Evolutionary conservation across 768 basidiomycete genomes (phyloP).

Genomic region (Boletus vermiculosoides): DNA sequence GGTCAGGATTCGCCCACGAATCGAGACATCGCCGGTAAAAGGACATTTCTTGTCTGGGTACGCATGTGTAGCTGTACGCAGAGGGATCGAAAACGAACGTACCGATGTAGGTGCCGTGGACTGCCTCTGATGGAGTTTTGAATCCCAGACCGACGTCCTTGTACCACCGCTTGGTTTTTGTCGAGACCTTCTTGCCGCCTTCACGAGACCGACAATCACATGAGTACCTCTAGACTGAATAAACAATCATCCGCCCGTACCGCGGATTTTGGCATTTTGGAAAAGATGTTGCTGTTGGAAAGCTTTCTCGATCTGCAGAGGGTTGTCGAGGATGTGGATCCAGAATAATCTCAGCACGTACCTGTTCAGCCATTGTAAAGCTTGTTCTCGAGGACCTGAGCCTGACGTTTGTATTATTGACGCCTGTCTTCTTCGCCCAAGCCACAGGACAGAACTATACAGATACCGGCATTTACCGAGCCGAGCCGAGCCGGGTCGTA

Average conservation of each 20-base stretch:
- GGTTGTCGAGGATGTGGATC: not conserved
- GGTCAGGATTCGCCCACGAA: conserved; percentile 97
- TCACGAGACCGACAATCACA: conserved; percentile 13
- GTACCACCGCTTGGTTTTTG: conserved; percentile 98
- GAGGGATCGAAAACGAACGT: conserved; percentile 33
- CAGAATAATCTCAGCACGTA: conserved; percentile 27
- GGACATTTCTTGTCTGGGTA: conserved; percentile 97
- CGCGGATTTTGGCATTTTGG: conserved; percentile 93
- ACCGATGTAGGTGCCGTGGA: conserved; percentile 96
- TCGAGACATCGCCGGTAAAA: conserved; percentile 94
- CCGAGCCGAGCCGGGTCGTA: too few relatives aligned
- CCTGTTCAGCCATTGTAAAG: conserved; percentile 60
- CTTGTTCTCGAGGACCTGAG: conserved; percentile 10
- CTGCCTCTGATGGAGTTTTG: conserved; percentile 95
- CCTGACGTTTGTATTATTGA: not conserved
- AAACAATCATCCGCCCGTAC: conserved; percentile 49
- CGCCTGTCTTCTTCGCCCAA: conserved; percentile 20
- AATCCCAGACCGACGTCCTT: conserved; percentile 97
- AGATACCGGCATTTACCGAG: conserved; percentile 38
- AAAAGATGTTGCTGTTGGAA: conserved; percentile 98
- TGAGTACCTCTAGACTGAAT: conserved; percentile 7
- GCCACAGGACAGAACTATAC: conserved; percentile 42
- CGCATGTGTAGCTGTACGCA: not conserved
- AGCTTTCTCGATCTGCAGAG: conserved; percentile 84
- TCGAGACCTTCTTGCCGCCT: conserved; percentile 87